These are phyloP conservation scores for Aspergillus tamarii DNA, from an alignment of 2,329 filamentous ascomycete species.

Conservation along the genomic window DNA sequence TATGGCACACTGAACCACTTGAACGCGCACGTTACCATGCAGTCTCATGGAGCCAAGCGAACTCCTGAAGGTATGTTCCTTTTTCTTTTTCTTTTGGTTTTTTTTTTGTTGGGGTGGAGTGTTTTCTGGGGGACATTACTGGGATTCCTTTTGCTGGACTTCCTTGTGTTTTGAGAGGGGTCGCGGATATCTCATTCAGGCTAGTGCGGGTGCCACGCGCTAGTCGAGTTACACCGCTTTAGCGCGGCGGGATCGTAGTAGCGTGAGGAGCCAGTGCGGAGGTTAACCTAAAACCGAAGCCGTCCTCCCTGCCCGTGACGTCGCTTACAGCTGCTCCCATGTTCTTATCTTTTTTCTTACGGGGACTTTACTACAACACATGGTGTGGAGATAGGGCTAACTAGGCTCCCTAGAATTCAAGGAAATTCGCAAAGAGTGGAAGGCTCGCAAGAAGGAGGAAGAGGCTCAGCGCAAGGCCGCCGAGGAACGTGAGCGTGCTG, in stretches of 20 bases:
- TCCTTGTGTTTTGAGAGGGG: constrained; percentile 27
- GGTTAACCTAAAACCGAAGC: constrained; percentile 42
- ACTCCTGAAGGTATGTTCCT: constrained; percentile 88
- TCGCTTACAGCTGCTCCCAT: neutral
- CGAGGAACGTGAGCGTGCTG: constrained; percentile 77
- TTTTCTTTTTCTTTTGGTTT: no score
- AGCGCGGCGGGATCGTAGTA: constrained; percentile 58
- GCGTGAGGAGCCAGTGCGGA: constrained; percentile 52
- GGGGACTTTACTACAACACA: neutral
- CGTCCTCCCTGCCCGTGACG: constrained; percentile 16
- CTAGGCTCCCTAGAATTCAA: constrained; percentile 77
- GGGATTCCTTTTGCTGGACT: constrained; percentile 10
- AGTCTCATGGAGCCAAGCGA: constrained; percentile 90
- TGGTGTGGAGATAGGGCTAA: constrained; percentile 17
- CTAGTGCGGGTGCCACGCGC: constrained; percentile 42
- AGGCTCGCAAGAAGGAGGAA: constrained; percentile 98
- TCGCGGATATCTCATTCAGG: constrained; percentile 43
- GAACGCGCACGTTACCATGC: constrained; percentile 98
- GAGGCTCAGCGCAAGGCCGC: constrained; percentile 86
- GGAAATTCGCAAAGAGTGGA: constrained; percentile 99
- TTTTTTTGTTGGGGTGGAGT: no score
- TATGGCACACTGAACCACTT: constrained; percentile 97
- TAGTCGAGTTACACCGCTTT: constrained; percentile 54
- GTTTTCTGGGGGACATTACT: neutral
- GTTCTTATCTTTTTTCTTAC: neutral